Evolutionary conservation across 371 early-diverging fungal species (phyloP).

Genomic region (Mucor indicus): DNA sequence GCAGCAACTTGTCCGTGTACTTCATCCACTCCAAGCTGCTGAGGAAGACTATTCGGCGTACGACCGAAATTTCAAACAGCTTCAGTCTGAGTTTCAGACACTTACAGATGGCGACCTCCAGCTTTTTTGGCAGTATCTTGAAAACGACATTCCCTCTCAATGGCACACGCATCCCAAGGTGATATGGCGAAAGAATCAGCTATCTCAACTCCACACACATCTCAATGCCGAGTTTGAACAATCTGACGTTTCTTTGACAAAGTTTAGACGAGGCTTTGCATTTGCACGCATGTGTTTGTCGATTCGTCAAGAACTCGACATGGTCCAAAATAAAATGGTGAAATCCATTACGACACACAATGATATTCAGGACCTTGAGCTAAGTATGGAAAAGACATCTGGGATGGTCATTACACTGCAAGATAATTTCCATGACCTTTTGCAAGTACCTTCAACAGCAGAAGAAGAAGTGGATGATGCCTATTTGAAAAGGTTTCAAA

Average conservation of each 20-base stretch:
- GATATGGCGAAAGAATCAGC: slow-evolving; percentile 10
- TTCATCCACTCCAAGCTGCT: too few relatives aligned
- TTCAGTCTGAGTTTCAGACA: slow-evolving; percentile 29
- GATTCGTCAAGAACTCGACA: slow-evolving; percentile 44
- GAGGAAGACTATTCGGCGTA: slow-evolving; percentile 36
- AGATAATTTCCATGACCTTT: slow-evolving; percentile 23
- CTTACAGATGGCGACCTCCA: slow-evolving; percentile 25
- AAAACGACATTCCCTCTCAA: background rate
- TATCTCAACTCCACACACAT: slow-evolving; percentile 13
- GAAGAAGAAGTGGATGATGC: slow-evolving; percentile 3
- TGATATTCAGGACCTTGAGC: slow-evolving; percentile 39
- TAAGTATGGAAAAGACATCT: slow-evolving; percentile 27
- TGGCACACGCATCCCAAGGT: slow-evolving; percentile 21
- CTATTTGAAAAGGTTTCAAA: slow-evolving; percentile 28
- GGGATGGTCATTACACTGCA: slow-evolving; percentile 21
- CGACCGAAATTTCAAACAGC: slow-evolving; percentile 30
- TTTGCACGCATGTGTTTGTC: slow-evolving; percentile 29
- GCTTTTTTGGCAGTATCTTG: slow-evolving; percentile 3
- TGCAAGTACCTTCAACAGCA: background rate
- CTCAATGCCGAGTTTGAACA: slow-evolving; percentile 23
- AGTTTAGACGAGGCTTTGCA: slow-evolving; percentile 27
- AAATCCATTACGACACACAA: slow-evolving; percentile 32
- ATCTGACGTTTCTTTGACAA: slow-evolving; percentile 15
- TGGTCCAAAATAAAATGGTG: slow-evolving; percentile 42
- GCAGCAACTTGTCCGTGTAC: slow-evolving; percentile 11